These are phyloP conservation scores for Cytospora schulzeri DNA, from an alignment of 2,329 filamentous ascomycete species.

Conservation along the genomic window DNA sequence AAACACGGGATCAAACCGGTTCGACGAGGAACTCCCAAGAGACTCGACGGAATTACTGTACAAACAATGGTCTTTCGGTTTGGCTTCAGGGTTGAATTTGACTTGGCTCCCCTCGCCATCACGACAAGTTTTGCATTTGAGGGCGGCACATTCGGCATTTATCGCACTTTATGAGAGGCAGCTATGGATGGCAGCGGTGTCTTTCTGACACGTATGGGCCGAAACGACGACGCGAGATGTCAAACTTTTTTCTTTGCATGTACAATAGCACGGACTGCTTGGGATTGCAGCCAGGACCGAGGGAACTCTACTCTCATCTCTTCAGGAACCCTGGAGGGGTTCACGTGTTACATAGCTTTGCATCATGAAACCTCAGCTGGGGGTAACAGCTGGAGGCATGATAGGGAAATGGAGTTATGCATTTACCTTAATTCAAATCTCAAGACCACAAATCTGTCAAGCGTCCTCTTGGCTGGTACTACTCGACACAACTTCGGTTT, in stretches of 20 bases:
- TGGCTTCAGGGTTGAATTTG: constrained; percentile 2
- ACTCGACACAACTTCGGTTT: background rate
- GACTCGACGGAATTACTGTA: constrained; percentile 4
- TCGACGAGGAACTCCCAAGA: background rate
- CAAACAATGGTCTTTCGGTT: constrained; percentile 4
- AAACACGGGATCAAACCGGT: background rate
- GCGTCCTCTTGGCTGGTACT: background rate
- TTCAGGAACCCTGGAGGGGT: constrained; percentile 5
- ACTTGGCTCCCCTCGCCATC: background rate
- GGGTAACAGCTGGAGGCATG: constrained; percentile 4
- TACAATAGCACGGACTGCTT: constrained; percentile 18
- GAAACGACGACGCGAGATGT: background rate
- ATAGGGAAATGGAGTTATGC: constrained; percentile 15
- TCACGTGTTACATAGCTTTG: constrained; percentile 20
- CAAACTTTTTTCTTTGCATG: constrained; percentile 2
- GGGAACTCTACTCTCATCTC: constrained; percentile 14
- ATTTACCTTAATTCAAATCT: background rate
- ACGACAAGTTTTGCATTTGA: background rate
- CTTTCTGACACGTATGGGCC: background rate
- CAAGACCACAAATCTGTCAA: background rate
- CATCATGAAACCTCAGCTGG: constrained; percentile 12
- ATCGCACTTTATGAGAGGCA: constrained; percentile 4
- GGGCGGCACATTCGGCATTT: constrained; percentile 1
- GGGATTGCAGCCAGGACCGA: constrained; percentile 8
- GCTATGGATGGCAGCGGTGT: background rate